Evolutionary conservation across 1,139 yeast genomes (phyloP).

Genomic region (Suhomyces atakaporum): DNA sequence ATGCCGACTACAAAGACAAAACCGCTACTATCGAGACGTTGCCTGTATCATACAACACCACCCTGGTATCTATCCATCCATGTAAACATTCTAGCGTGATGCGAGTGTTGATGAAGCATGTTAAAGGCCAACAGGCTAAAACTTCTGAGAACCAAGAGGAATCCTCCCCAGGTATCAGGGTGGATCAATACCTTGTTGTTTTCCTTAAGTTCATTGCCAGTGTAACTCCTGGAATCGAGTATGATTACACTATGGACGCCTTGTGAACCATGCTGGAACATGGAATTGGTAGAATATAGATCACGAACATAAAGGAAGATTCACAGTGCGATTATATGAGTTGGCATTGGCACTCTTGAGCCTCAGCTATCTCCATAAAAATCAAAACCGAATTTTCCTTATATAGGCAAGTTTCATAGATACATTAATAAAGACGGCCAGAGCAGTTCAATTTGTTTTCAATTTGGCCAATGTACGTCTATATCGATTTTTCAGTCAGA

Average conservation of each 20-base stretch:
- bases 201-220: slow-evolving; percentile 93
- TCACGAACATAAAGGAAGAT: no score
- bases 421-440: no score
- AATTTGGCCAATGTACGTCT: no score
- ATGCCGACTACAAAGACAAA: slow-evolving; percentile 88
- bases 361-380: no score
- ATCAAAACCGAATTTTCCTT: no score
- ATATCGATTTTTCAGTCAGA: no score
- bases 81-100: slow-evolving; percentile 94
- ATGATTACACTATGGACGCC: slow-evolving; percentile 95
- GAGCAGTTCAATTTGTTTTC: no score
- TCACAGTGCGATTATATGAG: no score
- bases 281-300: no score
- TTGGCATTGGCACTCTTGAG: no score
- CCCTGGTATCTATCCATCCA: slow-evolving; percentile 92
- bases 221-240: slow-evolving; percentile 96
- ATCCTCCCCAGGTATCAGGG: slow-evolving; percentile 58
- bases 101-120: slow-evolving; percentile 76
- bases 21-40: slow-evolving; percentile 95
- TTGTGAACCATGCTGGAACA: slow-evolving; percentile 14
- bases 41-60: slow-evolving; percentile 77
- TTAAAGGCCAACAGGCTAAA: slow-evolving; percentile 17
- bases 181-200: slow-evolving; percentile 85
- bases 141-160: no score
- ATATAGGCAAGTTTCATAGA: no score